phyloP scores from a whole-genome alignment of 768 basidiomycete species.

The Lactarius trivialis region DNA sequence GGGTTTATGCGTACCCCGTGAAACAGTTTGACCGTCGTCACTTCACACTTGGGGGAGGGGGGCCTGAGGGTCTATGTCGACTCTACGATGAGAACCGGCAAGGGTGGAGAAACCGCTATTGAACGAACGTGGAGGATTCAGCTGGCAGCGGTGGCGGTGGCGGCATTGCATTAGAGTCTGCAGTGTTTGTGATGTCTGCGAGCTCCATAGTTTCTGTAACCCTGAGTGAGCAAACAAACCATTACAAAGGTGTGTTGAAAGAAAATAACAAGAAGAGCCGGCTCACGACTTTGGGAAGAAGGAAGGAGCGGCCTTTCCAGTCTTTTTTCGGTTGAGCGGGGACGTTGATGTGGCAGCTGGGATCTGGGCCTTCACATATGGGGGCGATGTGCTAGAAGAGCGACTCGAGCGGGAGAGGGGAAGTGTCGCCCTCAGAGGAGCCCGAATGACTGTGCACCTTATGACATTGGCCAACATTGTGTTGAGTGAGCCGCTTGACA shows the following conservation, averaged over 20 bases:
- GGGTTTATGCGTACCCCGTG: constrained; percentile 9
- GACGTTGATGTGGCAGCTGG: not conserved
- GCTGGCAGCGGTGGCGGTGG: not conserved
- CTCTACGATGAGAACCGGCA: not conserved
- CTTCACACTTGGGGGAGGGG: not conserved
- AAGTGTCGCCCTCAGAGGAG: not conserved
- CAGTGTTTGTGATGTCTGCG: not conserved
- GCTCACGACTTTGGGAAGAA: not conserved
- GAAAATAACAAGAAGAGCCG: no score
- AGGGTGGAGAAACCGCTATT: not conserved
- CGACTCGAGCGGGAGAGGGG: not conserved
- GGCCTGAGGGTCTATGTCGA: not conserved
- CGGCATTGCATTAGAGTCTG: not conserved
- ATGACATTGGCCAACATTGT: constrained; percentile 5
- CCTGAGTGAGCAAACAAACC: no score
- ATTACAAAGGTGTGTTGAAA: no score
- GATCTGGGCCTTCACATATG: not conserved
- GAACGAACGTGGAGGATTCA: constrained; percentile 3
- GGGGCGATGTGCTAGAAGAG: not conserved
- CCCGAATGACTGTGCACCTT: constrained; percentile 1
- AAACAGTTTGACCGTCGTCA: constrained; percentile 1
- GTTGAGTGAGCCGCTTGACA: not conserved
- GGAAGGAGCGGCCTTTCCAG: not conserved
- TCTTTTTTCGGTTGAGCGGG: not conserved
- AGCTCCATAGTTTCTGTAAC: not conserved